Evolutionary conservation across 345 rosid genomes (phyloP).

Genomic region (Salix suchowensis): DNA sequence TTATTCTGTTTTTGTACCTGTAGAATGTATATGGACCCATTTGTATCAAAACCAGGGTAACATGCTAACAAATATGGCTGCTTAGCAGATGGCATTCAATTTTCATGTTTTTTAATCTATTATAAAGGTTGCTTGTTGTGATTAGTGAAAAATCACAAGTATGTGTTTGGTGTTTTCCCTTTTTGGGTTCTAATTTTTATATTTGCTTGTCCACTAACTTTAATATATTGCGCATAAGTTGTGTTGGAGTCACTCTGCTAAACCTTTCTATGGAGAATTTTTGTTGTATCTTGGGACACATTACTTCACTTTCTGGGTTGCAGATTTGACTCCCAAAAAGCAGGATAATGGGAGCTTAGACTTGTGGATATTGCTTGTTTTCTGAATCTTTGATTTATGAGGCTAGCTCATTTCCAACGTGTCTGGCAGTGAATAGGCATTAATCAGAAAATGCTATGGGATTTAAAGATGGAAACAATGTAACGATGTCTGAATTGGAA

Average conservation of each 20-base stretch:
- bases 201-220: not conserved
- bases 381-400: conserved; percentile 15
- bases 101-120: not conserved
- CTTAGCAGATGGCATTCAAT: not conserved
- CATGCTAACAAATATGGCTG: not conserved
- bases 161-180: not conserved
- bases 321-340: conserved; percentile 34
- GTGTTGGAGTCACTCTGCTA: not conserved
- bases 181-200: not conserved
- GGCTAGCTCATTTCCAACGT: conserved; percentile 21
- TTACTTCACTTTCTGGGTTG: conserved; percentile 38
- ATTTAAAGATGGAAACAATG: conserved; percentile 13
- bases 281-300: conserved; percentile 38
- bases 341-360: conserved; percentile 31
- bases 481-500: conserved; percentile 2
- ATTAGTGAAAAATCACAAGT: not conserved
- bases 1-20: not conserved
- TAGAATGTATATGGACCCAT: not conserved
- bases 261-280: conserved; percentile 3
- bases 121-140: not conserved
- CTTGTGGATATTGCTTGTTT: conserved; percentile 27
- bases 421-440: conserved; percentile 12
- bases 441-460: conserved; percentile 2
- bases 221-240: not conserved
- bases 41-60: not conserved